phyloP scores from a whole-genome alignment of 139 green algal species.

The Pycnococcus provasolii region DNA sequence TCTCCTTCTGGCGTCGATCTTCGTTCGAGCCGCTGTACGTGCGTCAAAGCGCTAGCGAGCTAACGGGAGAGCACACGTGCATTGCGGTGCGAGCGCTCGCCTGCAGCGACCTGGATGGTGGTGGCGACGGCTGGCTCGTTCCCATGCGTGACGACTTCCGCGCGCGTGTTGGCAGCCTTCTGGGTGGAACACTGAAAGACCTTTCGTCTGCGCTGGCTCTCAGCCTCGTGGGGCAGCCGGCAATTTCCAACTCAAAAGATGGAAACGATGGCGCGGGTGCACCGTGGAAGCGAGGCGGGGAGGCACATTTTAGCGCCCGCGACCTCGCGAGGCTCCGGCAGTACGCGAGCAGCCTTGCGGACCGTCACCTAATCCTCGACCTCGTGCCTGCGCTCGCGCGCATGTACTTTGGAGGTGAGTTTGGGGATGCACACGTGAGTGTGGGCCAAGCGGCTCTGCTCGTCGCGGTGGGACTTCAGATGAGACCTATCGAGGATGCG shows the following conservation, averaged over 20 bases:
- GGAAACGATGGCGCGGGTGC: neutral
- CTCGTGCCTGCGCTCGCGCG: conserved; percentile 51
- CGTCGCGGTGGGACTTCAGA: conserved; percentile 48
- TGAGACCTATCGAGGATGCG: conserved; percentile 36
- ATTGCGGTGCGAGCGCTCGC: conserved; percentile 73
- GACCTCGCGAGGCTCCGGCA: conserved; percentile 85
- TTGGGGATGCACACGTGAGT: conserved; percentile 33
- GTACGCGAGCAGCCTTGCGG: conserved; percentile 83
- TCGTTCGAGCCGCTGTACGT: conserved; percentile 82
- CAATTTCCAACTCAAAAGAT: conserved; percentile 17
- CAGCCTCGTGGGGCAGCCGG: conserved; percentile 6
- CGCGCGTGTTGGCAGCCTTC: conserved; percentile 42
- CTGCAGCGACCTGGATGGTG: conserved; percentile 48
- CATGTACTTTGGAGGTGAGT: conserved; percentile 61
- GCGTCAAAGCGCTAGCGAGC: conserved; percentile 61
- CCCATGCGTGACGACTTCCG: conserved; percentile 76
- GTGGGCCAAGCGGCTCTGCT: conserved; percentile 45
- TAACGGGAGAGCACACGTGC: conserved; percentile 78
- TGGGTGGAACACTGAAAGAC: conserved; percentile 44
- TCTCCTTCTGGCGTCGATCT: conserved; percentile 76
- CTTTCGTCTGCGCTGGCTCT: conserved; percentile 63
- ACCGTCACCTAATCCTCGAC: conserved; percentile 75
- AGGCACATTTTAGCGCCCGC: conserved; percentile 47
- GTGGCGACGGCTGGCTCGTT: conserved; percentile 33
- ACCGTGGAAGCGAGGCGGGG: neutral